phyloP scores from a whole-genome alignment of 441 rosid genomes.

The Populus tomentosa region DNA sequence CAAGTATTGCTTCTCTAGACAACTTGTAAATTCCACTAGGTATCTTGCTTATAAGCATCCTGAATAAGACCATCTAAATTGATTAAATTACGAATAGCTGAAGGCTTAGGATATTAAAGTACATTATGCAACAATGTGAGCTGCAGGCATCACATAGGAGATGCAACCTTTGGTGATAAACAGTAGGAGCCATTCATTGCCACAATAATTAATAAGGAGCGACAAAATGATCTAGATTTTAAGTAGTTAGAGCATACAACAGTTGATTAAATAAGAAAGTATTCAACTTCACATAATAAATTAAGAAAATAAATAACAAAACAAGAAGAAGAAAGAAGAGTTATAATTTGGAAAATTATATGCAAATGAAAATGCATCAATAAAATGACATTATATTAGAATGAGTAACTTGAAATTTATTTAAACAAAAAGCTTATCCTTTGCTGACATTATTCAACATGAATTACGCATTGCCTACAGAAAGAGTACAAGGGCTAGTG shows the following conservation, averaged over 20 bases:
- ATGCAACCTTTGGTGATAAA: neutral
- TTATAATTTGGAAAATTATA: neutral
- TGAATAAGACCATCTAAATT: constrained; percentile 28
- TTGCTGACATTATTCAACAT: neutral
- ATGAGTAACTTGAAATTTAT: neutral
- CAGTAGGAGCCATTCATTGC: neutral
- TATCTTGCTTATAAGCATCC: constrained; percentile 62
- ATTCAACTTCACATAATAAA: neutral
- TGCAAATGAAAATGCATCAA: neutral
- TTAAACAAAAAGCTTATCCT: neutral
- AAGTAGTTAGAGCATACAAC: neutral
- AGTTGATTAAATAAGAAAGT: neutral
- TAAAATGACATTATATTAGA: neutral
- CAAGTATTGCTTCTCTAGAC: constrained; percentile 67
- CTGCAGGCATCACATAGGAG: neutral
- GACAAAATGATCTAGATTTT: neutral
- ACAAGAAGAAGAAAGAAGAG: neutral
- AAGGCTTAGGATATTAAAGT: neutral
- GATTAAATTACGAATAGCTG: constrained; percentile 3
- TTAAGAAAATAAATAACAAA: too few species aligned
- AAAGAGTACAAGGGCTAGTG: neutral
- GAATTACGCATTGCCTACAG: neutral
- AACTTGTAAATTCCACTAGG: constrained; percentile 86
- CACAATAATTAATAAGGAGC: neutral
- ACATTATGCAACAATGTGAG: neutral